Percentiles rank a stretch among this genome's conserved stretches.
phyloP scores from a whole-genome alignment of 2,329 filamentous ascomycete genomes.

The Fusarium illudens region DNA sequence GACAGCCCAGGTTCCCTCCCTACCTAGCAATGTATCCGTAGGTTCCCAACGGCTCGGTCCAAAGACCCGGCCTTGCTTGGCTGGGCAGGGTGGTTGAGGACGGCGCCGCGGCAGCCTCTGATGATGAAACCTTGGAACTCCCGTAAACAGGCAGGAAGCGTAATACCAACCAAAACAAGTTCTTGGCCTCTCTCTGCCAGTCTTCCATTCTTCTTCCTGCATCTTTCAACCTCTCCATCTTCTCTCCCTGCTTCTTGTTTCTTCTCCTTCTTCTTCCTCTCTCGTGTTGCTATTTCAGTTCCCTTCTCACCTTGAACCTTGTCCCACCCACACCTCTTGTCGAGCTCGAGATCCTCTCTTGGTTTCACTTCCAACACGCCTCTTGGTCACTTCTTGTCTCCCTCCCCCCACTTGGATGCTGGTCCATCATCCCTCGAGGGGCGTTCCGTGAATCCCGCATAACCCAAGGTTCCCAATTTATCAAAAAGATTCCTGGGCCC shows the following conservation, averaged over 20 bases:
- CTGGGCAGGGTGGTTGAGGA: slow-evolving; percentile 17
- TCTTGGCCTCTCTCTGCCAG: background rate
- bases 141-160: slow-evolving; percentile 16
- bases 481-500: slow-evolving; percentile 35
- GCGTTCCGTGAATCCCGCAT: slow-evolving; percentile 21
- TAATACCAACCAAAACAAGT: slow-evolving; percentile 9
- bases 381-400: slow-evolving; percentile 14
- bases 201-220: background rate
- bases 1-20: slow-evolving; percentile 3
- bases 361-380: slow-evolving; percentile 25
- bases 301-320: background rate
- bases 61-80: slow-evolving; percentile 1
- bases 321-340: slow-evolving; percentile 15
- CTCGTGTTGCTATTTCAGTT: slow-evolving; percentile 7
- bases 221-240: background rate
- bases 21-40: too few relatives aligned
- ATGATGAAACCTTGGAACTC: slow-evolving; percentile 25
- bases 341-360: slow-evolving; percentile 19
- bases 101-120: slow-evolving; percentile 14
- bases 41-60: slow-evolving; percentile 28
- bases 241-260: slow-evolving; percentile 1
- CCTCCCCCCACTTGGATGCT: slow-evolving; percentile 32
- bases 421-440: slow-evolving; percentile 29
- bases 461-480: slow-evolving; percentile 12
- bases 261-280: background rate